Conservation (phyloP, 768 basidiomycete species). For the Kwoniella pini region DNA sequence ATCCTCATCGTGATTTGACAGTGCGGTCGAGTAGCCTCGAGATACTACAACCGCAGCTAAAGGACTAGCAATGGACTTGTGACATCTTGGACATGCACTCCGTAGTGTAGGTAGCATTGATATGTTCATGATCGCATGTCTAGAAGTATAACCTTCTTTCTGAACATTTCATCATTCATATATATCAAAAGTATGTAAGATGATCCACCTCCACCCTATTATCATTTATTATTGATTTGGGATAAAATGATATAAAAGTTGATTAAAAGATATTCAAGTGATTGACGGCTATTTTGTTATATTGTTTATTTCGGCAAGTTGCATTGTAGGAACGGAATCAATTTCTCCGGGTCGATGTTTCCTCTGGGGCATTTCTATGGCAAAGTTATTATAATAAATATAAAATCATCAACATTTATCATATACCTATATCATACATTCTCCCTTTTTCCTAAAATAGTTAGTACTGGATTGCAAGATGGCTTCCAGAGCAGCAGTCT, state of each 20-base stretch:
- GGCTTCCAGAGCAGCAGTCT: slow-evolving; percentile 39
- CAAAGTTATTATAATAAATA: neutral
- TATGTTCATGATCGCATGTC: neutral
- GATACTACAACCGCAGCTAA: too few relatives aligned
- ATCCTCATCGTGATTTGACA: neutral
- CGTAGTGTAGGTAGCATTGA: neutral
- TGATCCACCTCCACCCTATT: neutral
- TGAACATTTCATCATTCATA: neutral
- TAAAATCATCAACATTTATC: slow-evolving; percentile 1
- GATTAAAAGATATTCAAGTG: slow-evolving; percentile 7
- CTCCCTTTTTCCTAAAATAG: neutral
- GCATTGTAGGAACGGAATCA: too few relatives aligned
- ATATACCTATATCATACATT: slow-evolving; percentile 1
- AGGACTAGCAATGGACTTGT: too few relatives aligned
- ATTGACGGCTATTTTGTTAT: slow-evolving; percentile 9
- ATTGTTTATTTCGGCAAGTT: too few relatives aligned
- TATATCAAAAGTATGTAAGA: neutral
- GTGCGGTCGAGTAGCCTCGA: neutral
- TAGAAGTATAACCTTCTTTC: neutral
- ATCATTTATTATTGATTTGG: neutral
- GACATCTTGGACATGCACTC: slow-evolving; percentile 2
- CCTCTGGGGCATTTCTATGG: too few relatives aligned
- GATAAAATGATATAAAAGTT: slow-evolving; percentile 21
- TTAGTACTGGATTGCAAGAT: slow-evolving; percentile 24
- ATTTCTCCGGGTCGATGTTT: too few relatives aligned